Base-by-base conservation (phyloP, 1,284 basidiomycete genomes). In the Sanghuangporus sanghuang region DNA sequence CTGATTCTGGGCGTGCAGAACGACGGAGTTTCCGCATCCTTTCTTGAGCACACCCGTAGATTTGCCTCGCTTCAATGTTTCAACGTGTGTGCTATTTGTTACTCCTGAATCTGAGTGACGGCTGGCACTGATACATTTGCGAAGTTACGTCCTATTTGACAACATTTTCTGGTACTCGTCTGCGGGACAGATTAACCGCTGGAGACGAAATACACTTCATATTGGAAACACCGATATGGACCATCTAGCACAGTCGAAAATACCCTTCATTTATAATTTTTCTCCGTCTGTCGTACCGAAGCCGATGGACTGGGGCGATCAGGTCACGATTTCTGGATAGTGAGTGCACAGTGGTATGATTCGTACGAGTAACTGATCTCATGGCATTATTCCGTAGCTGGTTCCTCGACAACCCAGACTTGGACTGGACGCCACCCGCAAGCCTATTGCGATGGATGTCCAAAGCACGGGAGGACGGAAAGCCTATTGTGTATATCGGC, bases 141-240 rank as follows among this genome's bases (percentile, higher is more conserved):
- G 27, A 48, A 84, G 82, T n/a, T 85, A 85, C 70, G 77, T 84
- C 40, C 73, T 90, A 61, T 90, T 90, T 69, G 89, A 88, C 75
- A 88, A 89, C 69, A 85, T 92, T 54, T 84, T 92, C 68, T 93
- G 90, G 90, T 77, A 81, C 27, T 89, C 90, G 2, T 87, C 83
- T 0, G 82, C 87, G 3, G 78, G 82, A 1, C 89, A 92, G 72
- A 84, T 93, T 71, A 92, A 93, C 71, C 77, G 80, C 50, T 92
- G 90, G 90, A 77, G 90, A 32, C 81, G 80, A 67, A 76, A 83
- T 32, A 76, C 78, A 18, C 77, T 93, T 18, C 72, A 76, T 6
- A 72, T 93, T 11, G 73, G 71, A 2, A 75, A 82, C 48, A 92
- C 90, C 2, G 86, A 84, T 65, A 83, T 89, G 77, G 82, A 84